Evolutionary conservation across 805 yeast species (phyloP), one percentile per base, ranked within the genome.

Genomic region (Hagleromyces aurorensis): DNA sequence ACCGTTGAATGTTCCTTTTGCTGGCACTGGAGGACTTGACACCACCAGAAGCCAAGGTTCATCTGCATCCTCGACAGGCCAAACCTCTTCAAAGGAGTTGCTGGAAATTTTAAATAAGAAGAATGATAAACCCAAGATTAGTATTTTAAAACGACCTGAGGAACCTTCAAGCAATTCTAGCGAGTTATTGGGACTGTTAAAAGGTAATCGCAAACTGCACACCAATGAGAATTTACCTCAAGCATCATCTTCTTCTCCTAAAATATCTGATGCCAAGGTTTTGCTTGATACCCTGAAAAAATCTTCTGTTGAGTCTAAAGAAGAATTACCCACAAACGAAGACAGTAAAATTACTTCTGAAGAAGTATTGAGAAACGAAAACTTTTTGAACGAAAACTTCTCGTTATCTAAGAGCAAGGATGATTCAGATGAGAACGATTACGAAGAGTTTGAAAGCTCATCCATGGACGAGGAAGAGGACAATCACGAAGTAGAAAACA

Each of bases 1-100:
- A 60, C 62, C 30, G 60, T 68, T 2, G 61, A 58, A 37, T 70
- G 67, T 29, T 43, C 12, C 17, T 6, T 12, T 6, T 10, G 12
- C n/a, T n/a, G n/a, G n/a, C n/a, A n/a, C n/a, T n/a, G n/a, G n/a
- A n/a, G n/a, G n/a, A n/a, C n/a, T n/a, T n/a, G n/a, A n/a, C n/a
- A n/a, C n/a, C n/a, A n/a, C n/a, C n/a, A n/a, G n/a, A n/a, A n/a
- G n/a, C n/a, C n/a, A n/a, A n/a, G n/a, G n/a, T n/a, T n/a, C n/a
- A n/a, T n/a, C n/a, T n/a, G n/a, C n/a, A 23, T 13, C 23, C 35
- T 23, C 10, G 21, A 19, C 10, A n/a, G n/a, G n/a, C n/a, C 10
- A 19, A 8, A 19, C 33, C 25, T 35, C 39, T 12, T 33, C 29
- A 8, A 38, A 28, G 15, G 36, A 33, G 14, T 25, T 38, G 25